A percentile compares a stretch with the other conserved stretches of the same genome.
These are phyloP conservation scores for Berkeleyomyces basicola DNA, from an alignment of 2,329 filamentous ascomycete genomes.

Conservation along the genomic window DNA sequence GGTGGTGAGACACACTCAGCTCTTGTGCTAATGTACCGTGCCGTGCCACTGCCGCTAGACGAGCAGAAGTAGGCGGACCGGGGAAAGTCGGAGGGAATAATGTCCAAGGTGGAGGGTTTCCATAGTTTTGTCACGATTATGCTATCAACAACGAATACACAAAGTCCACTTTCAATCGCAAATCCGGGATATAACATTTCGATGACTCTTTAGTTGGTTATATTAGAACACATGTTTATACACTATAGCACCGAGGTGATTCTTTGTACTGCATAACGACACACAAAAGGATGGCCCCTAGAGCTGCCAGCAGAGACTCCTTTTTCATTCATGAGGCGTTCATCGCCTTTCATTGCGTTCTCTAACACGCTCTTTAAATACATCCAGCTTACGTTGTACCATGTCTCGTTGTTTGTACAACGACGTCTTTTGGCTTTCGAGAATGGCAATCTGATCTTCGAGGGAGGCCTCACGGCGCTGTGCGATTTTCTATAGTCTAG, in stretches of 20 bases:
- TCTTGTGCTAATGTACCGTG: constrained; percentile 62
- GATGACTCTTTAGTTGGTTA: too few relatives aligned
- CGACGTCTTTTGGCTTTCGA: constrained; percentile 26
- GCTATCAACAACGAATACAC: not conserved
- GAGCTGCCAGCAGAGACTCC: too few relatives aligned
- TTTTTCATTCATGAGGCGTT: not conserved
- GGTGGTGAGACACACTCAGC: constrained; percentile 79
- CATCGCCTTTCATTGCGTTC: constrained; percentile 22
- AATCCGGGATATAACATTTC: too few relatives aligned
- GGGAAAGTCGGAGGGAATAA: not conserved
- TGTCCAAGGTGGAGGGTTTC: not conserved
- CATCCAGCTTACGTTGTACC: constrained; percentile 27
- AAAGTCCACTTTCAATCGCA: not conserved
- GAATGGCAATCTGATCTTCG: constrained; percentile 29
- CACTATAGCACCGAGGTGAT: too few relatives aligned
- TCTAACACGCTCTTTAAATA: constrained; percentile 24
- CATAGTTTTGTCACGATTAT: not conserved
- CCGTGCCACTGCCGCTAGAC: constrained; percentile 48
- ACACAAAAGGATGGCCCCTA: too few relatives aligned
- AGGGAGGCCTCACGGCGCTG: constrained; percentile 24
- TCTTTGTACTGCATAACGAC: too few relatives aligned
- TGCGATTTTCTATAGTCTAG: constrained; percentile 19
- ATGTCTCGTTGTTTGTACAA: constrained; percentile 24
- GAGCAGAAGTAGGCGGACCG: constrained; percentile 24
- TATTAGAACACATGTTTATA: too few relatives aligned